Base-by-base conservation (phyloP, 441 rosid genomes). In the Geranium incanum region DNA sequence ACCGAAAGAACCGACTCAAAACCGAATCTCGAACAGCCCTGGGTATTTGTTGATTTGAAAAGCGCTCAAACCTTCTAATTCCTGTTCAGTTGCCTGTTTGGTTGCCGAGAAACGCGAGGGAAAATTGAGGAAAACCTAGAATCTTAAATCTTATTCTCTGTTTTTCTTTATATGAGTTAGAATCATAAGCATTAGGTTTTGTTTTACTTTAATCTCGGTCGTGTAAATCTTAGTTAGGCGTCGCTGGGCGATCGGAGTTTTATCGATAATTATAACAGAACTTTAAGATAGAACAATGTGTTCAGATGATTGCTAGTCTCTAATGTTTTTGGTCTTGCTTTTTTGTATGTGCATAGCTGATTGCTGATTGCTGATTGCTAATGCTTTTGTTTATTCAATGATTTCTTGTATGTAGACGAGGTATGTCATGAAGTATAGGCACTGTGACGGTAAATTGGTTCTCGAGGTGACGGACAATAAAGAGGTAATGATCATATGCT, bases 401-500 rank as follows among this genome's bases (percentile, higher is more conserved):
- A 21, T 65, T 70, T 48, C 68, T 76, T 68, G 78, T 79, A 57
- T 18, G 52, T 78, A 94, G 97, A 89, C 97, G 66, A 86, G 97
- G 60, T 94, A 91, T 81, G 84, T 84, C 28, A 88, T 90, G 84
- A 94, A 94, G 88, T 94, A 90, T 78, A 79, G 97, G 65, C 96
- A 90, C 71, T 88, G 95, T 28, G 97, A 94, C 12, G 97, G 97
- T 70, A 92, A 89, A 76, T 83, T 94, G 88, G 93, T 94, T 82
- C 95, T 94, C 76, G 92, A 92, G 86, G 97, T 94, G 80, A 92
- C 99, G 67, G 97, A 94, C 77, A 87, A 94, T 85, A 91, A 84
- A 78, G 94, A 94, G 96, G 97, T 88, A 82, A n/a, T 36, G 18
- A 57, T 48, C 55, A 8, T 23, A 23, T 50, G 21, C 48, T 66